phyloP scores from a whole-genome alignment of 2,329 filamentous ascomycete species.

The Fusarium subtropicale region DNA sequence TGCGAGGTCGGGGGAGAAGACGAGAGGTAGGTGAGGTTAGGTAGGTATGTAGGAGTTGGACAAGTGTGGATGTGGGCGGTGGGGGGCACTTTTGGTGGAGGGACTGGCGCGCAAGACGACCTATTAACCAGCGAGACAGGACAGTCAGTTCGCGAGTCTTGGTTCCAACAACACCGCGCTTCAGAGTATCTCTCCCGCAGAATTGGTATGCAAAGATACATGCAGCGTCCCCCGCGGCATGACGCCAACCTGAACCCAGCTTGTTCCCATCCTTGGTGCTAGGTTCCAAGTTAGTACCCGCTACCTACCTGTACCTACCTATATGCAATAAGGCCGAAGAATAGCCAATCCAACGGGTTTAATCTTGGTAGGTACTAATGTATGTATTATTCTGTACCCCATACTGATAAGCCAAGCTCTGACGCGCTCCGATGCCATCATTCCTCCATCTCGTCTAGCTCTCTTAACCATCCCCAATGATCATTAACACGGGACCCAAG shows the following conservation, averaged over 20 bases:
- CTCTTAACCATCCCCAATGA: conserved; percentile 6
- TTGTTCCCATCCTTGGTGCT: conserved; percentile 17
- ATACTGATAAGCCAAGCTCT: conserved; percentile 19
- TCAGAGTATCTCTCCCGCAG: conserved; percentile 20
- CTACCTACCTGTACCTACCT: background rate
- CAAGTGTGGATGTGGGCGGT: conserved; percentile 44
- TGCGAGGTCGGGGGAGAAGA: conserved; percentile 35
- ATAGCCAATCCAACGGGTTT: conserved; percentile 29
- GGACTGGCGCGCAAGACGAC: conserved; percentile 26
- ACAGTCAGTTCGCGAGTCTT: background rate
- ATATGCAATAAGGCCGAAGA: conserved; percentile 30
- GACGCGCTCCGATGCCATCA: conserved; percentile 34
- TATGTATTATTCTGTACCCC: background rate
- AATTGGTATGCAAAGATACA: conserved; percentile 28
- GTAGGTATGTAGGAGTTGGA: conserved; percentile 40
- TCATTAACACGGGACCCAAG: conserved; percentile 9
- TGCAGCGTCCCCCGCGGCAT: conserved; percentile 20
- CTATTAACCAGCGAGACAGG: background rate
- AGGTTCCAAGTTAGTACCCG: background rate
- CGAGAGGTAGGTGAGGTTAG: conserved; percentile 9
- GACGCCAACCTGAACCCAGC: conserved; percentile 37
- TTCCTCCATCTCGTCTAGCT: conserved; percentile 25
- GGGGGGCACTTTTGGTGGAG: conserved; percentile 43
- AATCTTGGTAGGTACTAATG: too few species aligned
- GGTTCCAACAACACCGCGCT: conserved; percentile 11